Percentiles rank a stretch among this genome's conserved stretches.
Evolutionary conservation across 495 filamentous ascomycete species (phyloP).

Genomic region (Aspergillus baeticus): DNA sequence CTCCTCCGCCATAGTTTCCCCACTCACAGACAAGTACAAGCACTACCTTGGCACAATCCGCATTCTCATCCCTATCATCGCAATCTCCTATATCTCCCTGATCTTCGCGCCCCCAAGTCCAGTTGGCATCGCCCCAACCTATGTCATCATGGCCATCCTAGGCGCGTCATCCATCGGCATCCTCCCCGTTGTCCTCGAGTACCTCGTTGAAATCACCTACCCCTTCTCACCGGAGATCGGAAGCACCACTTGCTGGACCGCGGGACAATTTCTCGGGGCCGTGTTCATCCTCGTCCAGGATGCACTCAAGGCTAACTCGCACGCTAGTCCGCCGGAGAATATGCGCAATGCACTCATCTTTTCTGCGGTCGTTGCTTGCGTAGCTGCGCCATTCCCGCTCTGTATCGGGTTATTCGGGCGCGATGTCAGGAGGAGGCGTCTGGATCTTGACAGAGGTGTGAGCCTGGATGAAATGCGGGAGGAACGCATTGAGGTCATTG

Average conservation of each 20-base stretch:
- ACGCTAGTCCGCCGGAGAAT: constrained; percentile 57
- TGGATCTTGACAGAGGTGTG: constrained; percentile 53
- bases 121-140: constrained; percentile 63
- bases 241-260: constrained; percentile 77
- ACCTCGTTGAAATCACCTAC: constrained; percentile 78
- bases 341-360: constrained; percentile 79
- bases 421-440: constrained; percentile 50
- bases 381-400: constrained; percentile 65
- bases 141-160: constrained; percentile 63
- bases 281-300: constrained; percentile 82
- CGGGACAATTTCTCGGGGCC: constrained; percentile 68
- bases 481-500: not conserved
- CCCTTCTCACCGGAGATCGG: constrained; percentile 87
- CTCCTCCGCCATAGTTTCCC: constrained; percentile 68
- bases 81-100: constrained; percentile 67
- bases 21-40: constrained; percentile 83
- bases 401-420: constrained; percentile 65
- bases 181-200: constrained; percentile 84
- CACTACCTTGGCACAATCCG: constrained; percentile 74
- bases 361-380: constrained; percentile 65
- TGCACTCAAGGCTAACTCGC: constrained; percentile 63
- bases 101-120: constrained; percentile 76
- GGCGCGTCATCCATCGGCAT: constrained; percentile 80
- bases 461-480: constrained; percentile 19
- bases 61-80: constrained; percentile 72